Conservation (phyloP, 2,329 filamentous ascomycete species). For the Chaetomiaceae sp. region DNA sequence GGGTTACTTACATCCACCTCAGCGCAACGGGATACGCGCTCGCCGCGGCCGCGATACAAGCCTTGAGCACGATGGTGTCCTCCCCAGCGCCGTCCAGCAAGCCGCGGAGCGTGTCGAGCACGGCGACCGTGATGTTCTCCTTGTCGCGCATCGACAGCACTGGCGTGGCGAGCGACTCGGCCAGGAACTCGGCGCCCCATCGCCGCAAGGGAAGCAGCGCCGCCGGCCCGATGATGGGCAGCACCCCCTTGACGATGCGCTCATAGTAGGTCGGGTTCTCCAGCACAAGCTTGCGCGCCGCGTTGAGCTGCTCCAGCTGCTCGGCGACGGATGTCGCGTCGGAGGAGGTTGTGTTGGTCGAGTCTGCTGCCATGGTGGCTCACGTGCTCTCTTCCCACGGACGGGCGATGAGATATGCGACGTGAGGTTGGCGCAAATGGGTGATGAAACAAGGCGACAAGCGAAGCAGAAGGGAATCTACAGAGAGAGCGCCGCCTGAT, state of each 20-base stretch:
- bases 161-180: constrained; percentile 94
- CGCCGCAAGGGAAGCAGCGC: constrained; percentile 76
- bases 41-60: constrained; percentile 79
- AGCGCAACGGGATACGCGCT: constrained; percentile 92
- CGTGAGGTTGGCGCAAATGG: background rate
- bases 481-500: constrained; percentile 9
- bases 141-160: constrained; percentile 73
- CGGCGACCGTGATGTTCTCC: constrained; percentile 69
- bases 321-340: constrained; percentile 57
- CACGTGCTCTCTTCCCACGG: background rate
- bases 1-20: constrained; percentile 80
- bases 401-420: background rate
- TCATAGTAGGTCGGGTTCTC: constrained; percentile 84
- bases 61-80: constrained; percentile 77
- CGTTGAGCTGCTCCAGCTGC: constrained; percentile 82
- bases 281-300: constrained; percentile 84
- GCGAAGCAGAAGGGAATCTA: constrained; percentile 18
- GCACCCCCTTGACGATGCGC: constrained; percentile 83
- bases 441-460: background rate
- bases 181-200: constrained; percentile 96
- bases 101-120: constrained; percentile 70
- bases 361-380: constrained; percentile 47
- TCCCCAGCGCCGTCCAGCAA: constrained; percentile 68
- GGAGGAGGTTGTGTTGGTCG: constrained; percentile 23
- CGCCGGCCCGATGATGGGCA: constrained; percentile 80